phyloP scores from a whole-genome alignment of 1,139 yeast species.

The Sugiyamaella japonica region DNA sequence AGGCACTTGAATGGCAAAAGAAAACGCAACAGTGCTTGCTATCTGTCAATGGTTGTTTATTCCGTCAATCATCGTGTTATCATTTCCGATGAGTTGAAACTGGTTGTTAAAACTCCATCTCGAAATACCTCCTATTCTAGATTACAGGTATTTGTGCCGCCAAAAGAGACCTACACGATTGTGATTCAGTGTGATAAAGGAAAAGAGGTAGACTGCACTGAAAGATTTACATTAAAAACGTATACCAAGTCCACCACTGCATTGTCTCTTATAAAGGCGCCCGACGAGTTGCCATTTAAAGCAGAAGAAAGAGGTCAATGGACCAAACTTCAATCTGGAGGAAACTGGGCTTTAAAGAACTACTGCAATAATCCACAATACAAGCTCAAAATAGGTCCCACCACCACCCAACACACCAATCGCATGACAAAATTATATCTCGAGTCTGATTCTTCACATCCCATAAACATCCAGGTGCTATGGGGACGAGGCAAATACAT shows the following conservation, averaged over 20 bases:
- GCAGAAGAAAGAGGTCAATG: constrained; percentile 48
- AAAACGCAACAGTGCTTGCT: constrained; percentile 15
- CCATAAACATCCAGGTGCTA: constrained; percentile 40
- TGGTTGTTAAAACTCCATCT: constrained; percentile 30
- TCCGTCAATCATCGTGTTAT: constrained; percentile 25
- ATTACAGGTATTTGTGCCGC: constrained; percentile 31
- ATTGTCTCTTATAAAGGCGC: constrained; percentile 38
- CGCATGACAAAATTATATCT: constrained; percentile 20
- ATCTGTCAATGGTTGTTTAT: constrained; percentile 31
- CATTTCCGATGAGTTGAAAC: constrained; percentile 25
- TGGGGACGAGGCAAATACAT: constrained; percentile 35
- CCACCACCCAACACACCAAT: not conserved
- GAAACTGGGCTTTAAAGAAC: constrained; percentile 53
- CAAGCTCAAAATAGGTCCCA: constrained; percentile 37
- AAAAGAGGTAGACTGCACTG: not conserved
- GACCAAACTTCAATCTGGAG: constrained; percentile 54
- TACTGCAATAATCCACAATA: constrained; percentile 68
- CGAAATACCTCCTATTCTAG: constrained; percentile 36
- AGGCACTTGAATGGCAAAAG: constrained; percentile 29
- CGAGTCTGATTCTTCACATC: constrained; percentile 42
- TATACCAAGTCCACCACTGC: constrained; percentile 38
- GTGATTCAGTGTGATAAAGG: constrained; percentile 31
- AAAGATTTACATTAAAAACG: constrained; percentile 43
- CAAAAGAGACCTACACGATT: constrained; percentile 28
- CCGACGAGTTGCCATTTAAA: constrained; percentile 34